Percentiles rank a stretch among this genome's conserved stretches.
phyloP scores from a whole-genome alignment of 495 filamentous ascomycete species.

The Sabuloglossum arenarium region DNA sequence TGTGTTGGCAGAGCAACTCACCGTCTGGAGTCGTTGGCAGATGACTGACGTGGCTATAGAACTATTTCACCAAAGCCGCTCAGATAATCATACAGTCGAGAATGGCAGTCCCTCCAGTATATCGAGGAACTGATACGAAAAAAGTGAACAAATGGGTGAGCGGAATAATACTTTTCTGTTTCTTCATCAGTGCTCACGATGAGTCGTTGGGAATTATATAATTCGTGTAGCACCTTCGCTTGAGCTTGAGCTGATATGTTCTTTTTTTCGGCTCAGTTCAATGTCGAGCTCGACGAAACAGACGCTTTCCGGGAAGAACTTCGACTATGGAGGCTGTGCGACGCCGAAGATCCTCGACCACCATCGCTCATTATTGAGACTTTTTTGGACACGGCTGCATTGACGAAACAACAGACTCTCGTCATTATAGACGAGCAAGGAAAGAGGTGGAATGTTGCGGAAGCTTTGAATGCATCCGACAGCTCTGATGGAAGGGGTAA shows the following conservation, averaged over 20 bases:
- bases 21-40: slow-evolving; percentile 5
- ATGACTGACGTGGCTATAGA: slow-evolving; percentile 27
- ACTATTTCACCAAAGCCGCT: slow-evolving; percentile 77
- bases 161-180: slow-evolving; percentile 6
- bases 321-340: slow-evolving; percentile 53
- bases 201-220: background rate
- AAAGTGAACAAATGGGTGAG: slow-evolving; percentile 89
- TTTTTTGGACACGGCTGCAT: slow-evolving; percentile 59
- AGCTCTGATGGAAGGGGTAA: slow-evolving; percentile 23
- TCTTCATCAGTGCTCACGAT: background rate
- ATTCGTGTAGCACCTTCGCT: background rate
- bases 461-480: slow-evolving; percentile 47
- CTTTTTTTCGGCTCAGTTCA: slow-evolving; percentile 39
- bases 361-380: slow-evolving; percentile 80
- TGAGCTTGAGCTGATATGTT: slow-evolving; percentile 8
- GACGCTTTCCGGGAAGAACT: slow-evolving; percentile 66
- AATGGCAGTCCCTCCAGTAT: slow-evolving; percentile 40
- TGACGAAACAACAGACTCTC: slow-evolving; percentile 70
- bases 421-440: slow-evolving; percentile 74
- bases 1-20: slow-evolving; percentile 20
- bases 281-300: slow-evolving; percentile 81
- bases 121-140: slow-evolving; percentile 35
- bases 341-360: slow-evolving; percentile 55
- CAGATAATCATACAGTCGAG: slow-evolving; percentile 68
- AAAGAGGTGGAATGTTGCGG: slow-evolving; percentile 78